Conservation (phyloP, 257 asterid genomes). For the Ajuga chamaepitys region DNA sequence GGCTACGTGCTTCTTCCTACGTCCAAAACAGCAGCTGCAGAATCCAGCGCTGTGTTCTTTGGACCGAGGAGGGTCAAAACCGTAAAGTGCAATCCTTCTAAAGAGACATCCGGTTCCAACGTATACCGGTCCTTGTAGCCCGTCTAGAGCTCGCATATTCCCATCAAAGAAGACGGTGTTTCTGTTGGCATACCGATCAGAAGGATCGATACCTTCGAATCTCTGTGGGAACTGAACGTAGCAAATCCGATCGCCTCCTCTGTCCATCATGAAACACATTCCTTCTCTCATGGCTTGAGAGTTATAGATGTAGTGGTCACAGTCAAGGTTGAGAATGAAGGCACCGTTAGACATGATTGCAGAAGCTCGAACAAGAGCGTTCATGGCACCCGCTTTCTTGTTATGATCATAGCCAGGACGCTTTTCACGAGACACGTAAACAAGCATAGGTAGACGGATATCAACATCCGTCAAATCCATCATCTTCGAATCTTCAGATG, state of each 20-base stretch:
- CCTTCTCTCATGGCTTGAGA: constrained; percentile 76
- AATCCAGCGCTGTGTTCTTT: constrained; percentile 45
- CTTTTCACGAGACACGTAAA: constrained; percentile 73
- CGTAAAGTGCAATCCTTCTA: constrained; percentile 58
- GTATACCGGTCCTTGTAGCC: constrained; percentile 67
- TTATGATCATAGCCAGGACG: constrained; percentile 81
- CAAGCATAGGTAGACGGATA: constrained; percentile 76
- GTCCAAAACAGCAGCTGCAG: constrained; percentile 44
- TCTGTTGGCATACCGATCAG: constrained; percentile 65
- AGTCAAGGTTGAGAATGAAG: constrained; percentile 71
- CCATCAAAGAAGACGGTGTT: constrained; percentile 72
- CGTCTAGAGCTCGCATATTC: constrained; percentile 76
- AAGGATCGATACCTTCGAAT: constrained; percentile 68
- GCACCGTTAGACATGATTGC: constrained; percentile 81
- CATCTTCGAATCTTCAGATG: constrained; percentile 33
- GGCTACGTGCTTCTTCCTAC: constrained; percentile 17
- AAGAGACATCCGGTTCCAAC: constrained; percentile 74
- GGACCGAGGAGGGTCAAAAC: constrained; percentile 68
- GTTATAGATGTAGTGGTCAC: constrained; percentile 69
- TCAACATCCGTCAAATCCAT: constrained; percentile 50
- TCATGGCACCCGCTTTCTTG: constrained; percentile 85
- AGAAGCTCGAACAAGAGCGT: constrained; percentile 74
- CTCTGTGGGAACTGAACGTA: constrained; percentile 72
- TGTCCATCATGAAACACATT: constrained; percentile 81
- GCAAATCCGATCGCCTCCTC: constrained; percentile 70